Percentiles rank a stretch among this genome's conserved stretches.
phyloP scores from a whole-genome alignment of 164 flowering plant species.

The Berberis thunbergii region DNA sequence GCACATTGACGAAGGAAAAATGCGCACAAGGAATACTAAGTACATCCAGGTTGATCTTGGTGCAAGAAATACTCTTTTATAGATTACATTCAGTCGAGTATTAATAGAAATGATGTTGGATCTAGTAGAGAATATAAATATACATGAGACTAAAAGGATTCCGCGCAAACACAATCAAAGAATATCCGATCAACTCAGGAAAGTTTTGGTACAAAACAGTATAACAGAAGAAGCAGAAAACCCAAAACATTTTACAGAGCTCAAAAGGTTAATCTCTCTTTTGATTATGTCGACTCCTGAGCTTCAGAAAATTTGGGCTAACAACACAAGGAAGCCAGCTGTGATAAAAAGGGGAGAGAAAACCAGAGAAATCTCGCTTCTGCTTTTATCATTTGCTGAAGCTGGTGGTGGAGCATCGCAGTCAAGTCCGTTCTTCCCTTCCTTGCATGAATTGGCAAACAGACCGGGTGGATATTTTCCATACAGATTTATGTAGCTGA shows the following conservation, averaged over 20 bases:
- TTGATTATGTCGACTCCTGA: background rate
- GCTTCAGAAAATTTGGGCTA: constrained; percentile 8
- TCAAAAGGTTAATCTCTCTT: background rate
- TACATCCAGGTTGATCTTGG: too few relatives aligned
- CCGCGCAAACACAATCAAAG: background rate
- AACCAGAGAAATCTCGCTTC: background rate
- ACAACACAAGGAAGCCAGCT: constrained; percentile 5
- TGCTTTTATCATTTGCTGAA: constrained; percentile 1
- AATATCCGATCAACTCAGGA: background rate
- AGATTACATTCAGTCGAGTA: too few relatives aligned
- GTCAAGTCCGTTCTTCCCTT: constrained; percentile 8
- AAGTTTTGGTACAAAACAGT: background rate
- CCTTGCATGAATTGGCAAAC: constrained; percentile 14
- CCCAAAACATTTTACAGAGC: background rate
- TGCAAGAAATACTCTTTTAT: too few relatives aligned
- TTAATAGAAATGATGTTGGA: too few relatives aligned
- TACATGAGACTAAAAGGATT: background rate
- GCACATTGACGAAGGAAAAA: too few relatives aligned
- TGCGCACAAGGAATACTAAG: too few relatives aligned
- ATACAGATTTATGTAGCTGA: constrained; percentile 40
- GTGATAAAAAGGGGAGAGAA: constrained; percentile 7
- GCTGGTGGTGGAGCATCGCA: constrained; percentile 13
- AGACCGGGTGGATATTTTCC: constrained; percentile 49
- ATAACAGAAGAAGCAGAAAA: background rate
- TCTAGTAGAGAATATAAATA: too few relatives aligned